A percentile compares a stretch with the other conserved stretches of the same genome.
phyloP scores from a whole-genome alignment of 140 eudicot genomes.

The Oenanthe javanica region DNA sequence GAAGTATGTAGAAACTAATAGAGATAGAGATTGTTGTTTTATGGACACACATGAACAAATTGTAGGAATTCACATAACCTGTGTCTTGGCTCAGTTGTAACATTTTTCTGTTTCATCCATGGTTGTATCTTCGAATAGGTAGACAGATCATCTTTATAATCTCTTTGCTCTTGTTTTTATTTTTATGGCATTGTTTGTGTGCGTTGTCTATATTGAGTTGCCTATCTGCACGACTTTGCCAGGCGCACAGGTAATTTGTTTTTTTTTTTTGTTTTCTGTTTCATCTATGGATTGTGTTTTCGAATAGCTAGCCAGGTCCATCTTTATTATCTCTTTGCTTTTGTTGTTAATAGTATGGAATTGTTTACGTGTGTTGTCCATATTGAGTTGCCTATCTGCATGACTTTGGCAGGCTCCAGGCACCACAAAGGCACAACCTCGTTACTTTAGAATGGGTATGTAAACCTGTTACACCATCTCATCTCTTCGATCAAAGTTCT shows the following conservation, averaged over 20 bases:
- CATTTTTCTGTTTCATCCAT: not conserved
- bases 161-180: not conserved
- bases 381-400: not conserved
- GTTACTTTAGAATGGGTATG: too few relatives aligned
- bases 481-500: not conserved
- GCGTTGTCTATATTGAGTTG: not conserved
- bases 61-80: constrained; percentile 13
- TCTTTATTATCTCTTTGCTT: too few relatives aligned
- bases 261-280: not conserved
- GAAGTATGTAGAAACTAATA: constrained; percentile 5
- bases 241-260: too few relatives aligned
- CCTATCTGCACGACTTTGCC: not conserved
- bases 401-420: not conserved
- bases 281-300: not conserved
- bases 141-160: not conserved
- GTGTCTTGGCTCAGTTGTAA: not conserved
- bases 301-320: not conserved
- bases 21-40: not conserved
- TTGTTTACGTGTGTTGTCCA: too few relatives aligned
- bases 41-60: constrained; percentile 8
- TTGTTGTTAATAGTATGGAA: too few relatives aligned
- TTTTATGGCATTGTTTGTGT: not conserved
- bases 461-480: not conserved
- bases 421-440: too few relatives aligned
- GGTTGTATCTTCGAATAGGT: not conserved